Evolutionary conservation across 306 rosid genomes (phyloP).

Genomic region (Quercus rubra): DNA sequence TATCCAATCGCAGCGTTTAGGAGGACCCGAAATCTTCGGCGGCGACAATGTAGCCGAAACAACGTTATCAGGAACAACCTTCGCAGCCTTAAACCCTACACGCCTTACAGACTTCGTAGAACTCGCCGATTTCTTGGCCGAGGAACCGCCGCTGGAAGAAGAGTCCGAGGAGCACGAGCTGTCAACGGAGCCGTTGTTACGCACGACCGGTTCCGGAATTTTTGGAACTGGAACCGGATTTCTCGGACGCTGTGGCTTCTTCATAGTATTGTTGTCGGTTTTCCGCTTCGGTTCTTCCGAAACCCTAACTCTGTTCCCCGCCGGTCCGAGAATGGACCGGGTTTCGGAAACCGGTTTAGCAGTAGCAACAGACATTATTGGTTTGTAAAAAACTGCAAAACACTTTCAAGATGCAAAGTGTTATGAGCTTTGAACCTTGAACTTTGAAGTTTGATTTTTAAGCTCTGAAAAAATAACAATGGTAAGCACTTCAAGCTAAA

Average conservation of each 20-base stretch:
- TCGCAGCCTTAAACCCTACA: conserved; percentile 42
- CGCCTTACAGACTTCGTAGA: conserved; percentile 34
- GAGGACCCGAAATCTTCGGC: conserved; percentile 36
- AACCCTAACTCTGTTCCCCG: conserved; percentile 72
- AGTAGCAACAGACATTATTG: conserved; percentile 68
- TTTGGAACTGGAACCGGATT: conserved; percentile 31
- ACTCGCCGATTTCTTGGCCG: conserved; percentile 36
- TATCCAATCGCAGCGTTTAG: conserved; percentile 91
- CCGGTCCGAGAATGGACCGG: conserved; percentile 59
- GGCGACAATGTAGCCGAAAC: conserved; percentile 31
- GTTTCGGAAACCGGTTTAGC: conserved; percentile 42
- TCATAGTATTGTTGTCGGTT: conserved; percentile 26
- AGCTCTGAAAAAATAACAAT: neutral
- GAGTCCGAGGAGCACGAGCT: conserved; percentile 74
- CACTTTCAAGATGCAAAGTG: neutral
- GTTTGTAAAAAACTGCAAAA: neutral
- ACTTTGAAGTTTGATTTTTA: neutral
- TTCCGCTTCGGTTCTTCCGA: conserved; percentile 39
- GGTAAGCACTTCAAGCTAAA: neutral
- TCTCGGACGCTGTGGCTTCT: conserved; percentile 36
- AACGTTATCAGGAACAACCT: conserved; percentile 37
- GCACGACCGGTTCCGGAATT: conserved; percentile 39
- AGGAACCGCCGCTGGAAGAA: conserved; percentile 40
- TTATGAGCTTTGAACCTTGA: no score
- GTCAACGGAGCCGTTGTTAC: conserved; percentile 48